Evolutionary conservation across 148 eudicot genomes (phyloP), one percentile per base, ranked within the genome.

Genomic region (Chenopodium album): DNA sequence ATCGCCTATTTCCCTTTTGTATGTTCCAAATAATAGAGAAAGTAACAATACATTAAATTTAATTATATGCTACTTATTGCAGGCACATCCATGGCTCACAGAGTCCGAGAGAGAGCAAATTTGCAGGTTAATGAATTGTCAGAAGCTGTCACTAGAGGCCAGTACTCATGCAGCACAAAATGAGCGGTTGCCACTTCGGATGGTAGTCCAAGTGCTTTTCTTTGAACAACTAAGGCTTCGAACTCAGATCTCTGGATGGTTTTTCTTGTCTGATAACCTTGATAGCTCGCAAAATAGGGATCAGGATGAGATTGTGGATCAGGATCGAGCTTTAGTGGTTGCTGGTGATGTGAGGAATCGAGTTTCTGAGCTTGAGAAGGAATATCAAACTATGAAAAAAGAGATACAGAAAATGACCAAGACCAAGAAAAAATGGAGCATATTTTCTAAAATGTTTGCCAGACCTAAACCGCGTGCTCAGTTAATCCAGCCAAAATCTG

Each of bases 151-250:
- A 31, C 56, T 92, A 54, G 96, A 92, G 67, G 96, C 92, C 9
- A 91, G 96, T 86, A 89, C 91, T 17, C 96, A 92, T 41, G 96
- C 94, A 50, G 96, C 96, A 4, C 94, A 90, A 63, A 92, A 92
- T 34, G 96, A 92, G 87, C 87, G 96, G 84, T 79, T 92, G 29
- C 94, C 96, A 37, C 92, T 92, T 19, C 91, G 96, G 3, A 90
- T 92, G 13, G 89, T 92, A 0, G 92, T 92, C 28, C 96, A 92
- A 84, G 94, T 92, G 52, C 91, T 92, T 9, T 92, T 89, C 88
- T 92, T 92, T 29, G 96, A 92, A 67, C 96, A 92, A 73, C 79
- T 91, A 11, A 89, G 91, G 73, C 89, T 92, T 17, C 86, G 96
- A 34, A 91, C 96, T 0, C 92, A 92, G 54, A 88, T 91, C 47